These are phyloP conservation scores for Penicillium hesseltinei DNA, from an alignment of 2,329 filamentous ascomycete species.

Conservation along the genomic window DNA sequence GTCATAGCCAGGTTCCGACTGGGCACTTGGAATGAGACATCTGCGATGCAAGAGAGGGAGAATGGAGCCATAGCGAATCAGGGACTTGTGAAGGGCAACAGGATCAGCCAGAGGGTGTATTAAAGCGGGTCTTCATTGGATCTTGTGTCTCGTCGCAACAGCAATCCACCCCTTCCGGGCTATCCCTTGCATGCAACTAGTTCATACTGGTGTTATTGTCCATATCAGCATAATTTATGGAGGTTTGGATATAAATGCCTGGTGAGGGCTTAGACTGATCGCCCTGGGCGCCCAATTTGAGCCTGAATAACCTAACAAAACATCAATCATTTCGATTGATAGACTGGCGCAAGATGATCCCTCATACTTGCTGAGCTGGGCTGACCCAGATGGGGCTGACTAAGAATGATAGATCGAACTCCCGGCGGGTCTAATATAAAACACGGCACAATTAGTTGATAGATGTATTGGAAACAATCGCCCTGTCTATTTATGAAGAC, in stretches of 20 bases:
- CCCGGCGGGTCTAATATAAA: background rate
- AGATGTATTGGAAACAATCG: conserved; percentile 6
- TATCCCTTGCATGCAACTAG: conserved; percentile 24
- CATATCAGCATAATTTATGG: conserved; percentile 4
- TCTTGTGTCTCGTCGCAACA: conserved; percentile 26
- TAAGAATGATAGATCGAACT: conserved; percentile 17
- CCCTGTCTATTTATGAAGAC: background rate
- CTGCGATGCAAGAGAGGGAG: conserved; percentile 25
- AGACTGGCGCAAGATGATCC: background rate
- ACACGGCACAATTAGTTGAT: conserved; percentile 10
- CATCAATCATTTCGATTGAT: background rate
- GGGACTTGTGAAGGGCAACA: conserved; percentile 27
- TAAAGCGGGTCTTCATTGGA: conserved; percentile 25
- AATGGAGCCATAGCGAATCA: conserved; percentile 24
- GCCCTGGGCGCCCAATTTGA: background rate
- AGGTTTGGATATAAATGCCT: conserved; percentile 27
- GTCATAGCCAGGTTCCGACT: conserved; percentile 25
- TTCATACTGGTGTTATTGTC: conserved; percentile 18
- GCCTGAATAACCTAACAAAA: background rate
- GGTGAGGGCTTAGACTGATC: conserved; percentile 10
- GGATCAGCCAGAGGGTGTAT: conserved; percentile 25
- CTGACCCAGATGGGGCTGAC: background rate
- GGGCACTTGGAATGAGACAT: conserved; percentile 34
- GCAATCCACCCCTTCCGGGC: conserved; percentile 17
- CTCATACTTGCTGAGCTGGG: conserved; percentile 3